These are phyloP conservation scores for Nemania abortiva DNA, from an alignment of 2,329 filamentous ascomycete species.

Conservation along the genomic window DNA sequence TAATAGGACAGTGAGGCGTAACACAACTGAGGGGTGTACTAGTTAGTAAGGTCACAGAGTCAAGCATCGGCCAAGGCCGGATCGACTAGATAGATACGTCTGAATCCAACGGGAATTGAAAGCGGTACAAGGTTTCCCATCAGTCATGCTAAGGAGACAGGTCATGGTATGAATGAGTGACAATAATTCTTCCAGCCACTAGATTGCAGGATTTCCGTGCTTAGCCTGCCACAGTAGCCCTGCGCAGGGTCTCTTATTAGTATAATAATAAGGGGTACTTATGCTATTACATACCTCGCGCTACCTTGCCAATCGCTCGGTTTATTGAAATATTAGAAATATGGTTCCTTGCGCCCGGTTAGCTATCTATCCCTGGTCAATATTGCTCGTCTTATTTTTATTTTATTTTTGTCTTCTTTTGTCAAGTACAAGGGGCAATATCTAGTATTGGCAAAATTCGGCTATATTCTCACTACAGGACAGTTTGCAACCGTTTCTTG, in stretches of 20 bases:
- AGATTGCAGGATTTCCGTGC: constrained; percentile 45
- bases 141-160: constrained; percentile 24
- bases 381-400: background rate
- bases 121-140: constrained; percentile 37
- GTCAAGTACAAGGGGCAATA: background rate
- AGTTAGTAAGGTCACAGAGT: constrained; percentile 25
- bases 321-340: constrained; percentile 23
- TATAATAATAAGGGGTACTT: constrained; percentile 25
- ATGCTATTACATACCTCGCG: constrained; percentile 23
- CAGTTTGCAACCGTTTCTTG: background rate
- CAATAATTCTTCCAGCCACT: constrained; percentile 52
- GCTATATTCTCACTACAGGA: constrained; percentile 1
- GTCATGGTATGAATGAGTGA: constrained; percentile 38
- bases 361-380: constrained; percentile 10
- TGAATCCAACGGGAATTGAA: constrained; percentile 32
- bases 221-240: constrained; percentile 39
- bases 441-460: background rate
- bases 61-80: constrained; percentile 9
- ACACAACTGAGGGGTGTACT: constrained; percentile 31
- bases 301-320: constrained; percentile 28
- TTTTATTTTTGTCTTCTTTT: background rate
- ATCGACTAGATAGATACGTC: constrained; percentile 12
- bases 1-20: constrained; percentile 36
- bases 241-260: constrained; percentile 28
- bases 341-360: constrained; percentile 14